These are phyloP conservation scores for Leptographium flavum DNA, from an alignment of 2,329 filamentous ascomycete species.

Conservation along the genomic window DNA sequence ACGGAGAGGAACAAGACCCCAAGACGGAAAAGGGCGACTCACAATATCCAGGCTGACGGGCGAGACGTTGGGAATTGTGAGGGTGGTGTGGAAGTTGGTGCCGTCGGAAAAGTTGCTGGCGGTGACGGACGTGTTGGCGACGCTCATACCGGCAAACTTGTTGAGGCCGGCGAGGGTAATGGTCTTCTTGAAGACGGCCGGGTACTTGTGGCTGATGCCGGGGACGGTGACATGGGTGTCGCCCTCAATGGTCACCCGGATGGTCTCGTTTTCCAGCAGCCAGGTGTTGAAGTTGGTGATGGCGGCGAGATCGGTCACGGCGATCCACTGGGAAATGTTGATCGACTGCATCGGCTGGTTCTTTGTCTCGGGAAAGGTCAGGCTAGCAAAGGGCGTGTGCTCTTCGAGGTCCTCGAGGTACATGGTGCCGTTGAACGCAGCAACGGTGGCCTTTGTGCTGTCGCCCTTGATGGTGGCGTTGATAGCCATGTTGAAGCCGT, in stretches of 20 bases:
- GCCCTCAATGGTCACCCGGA: slow-evolving; percentile 37
- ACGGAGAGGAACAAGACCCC: neutral
- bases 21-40: slow-evolving; percentile 16
- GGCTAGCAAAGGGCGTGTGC: slow-evolving; percentile 32
- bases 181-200: slow-evolving; percentile 42
- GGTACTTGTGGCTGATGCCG: slow-evolving; percentile 32
- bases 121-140: slow-evolving; percentile 35
- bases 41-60: slow-evolving; percentile 50
- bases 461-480: slow-evolving; percentile 40
- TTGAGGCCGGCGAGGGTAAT: slow-evolving; percentile 30
- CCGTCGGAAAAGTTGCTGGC: slow-evolving; percentile 24
- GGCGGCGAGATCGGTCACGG: slow-evolving; percentile 30
- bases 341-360: slow-evolving; percentile 33
- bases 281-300: slow-evolving; percentile 41
- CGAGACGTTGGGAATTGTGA: slow-evolving; percentile 49
- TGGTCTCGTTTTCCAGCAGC: slow-evolving; percentile 34
- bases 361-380: slow-evolving; percentile 38
- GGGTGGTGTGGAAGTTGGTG: slow-evolving; percentile 47
- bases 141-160: slow-evolving; percentile 38
- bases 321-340: slow-evolving; percentile 34
- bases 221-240: slow-evolving; percentile 35
- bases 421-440: slow-evolving; percentile 36
- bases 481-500: slow-evolving; percentile 36
- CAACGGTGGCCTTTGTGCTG: slow-evolving; percentile 36
- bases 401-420: slow-evolving; percentile 35